A percentile compares a stretch with the other conserved stretches of the same genome.
These are phyloP conservation scores for Globisporangium paroecandrum DNA, from an alignment of 352 stramenopile species.

Conservation along the genomic window DNA sequence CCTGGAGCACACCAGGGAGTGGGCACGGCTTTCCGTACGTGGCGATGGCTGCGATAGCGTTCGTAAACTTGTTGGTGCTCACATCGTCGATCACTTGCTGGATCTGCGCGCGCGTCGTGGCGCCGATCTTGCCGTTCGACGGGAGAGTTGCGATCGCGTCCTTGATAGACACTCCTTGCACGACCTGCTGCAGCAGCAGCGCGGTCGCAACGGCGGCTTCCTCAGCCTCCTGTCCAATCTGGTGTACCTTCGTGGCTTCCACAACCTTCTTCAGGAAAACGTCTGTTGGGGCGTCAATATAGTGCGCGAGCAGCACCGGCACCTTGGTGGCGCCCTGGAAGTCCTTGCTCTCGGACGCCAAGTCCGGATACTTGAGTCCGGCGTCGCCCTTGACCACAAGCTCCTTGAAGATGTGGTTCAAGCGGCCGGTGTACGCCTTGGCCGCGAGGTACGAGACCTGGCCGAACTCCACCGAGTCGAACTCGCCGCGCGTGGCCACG, in stretches of 20 bases:
- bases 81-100: slow-evolving; percentile 49
- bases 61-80: slow-evolving; percentile 33
- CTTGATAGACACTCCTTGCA: slow-evolving; percentile 32
- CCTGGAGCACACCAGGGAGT: slow-evolving; percentile 53
- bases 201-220: slow-evolving; percentile 47
- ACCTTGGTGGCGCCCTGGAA: slow-evolving; percentile 59
- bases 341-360: slow-evolving; percentile 53
- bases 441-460: slow-evolving; percentile 45
- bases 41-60: slow-evolving; percentile 40
- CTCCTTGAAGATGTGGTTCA: slow-evolving; percentile 70
- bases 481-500: slow-evolving; percentile 38
- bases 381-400: slow-evolving; percentile 64
- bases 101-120: slow-evolving; percentile 28
- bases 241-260: slow-evolving; percentile 51
- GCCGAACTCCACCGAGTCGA: slow-evolving; percentile 42
- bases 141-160: slow-evolving; percentile 38
- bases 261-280: slow-evolving; percentile 43
- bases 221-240: slow-evolving; percentile 44
- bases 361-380: slow-evolving; percentile 47
- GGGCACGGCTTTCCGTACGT: slow-evolving; percentile 60
- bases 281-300: slow-evolving; percentile 27
- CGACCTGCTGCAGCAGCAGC: slow-evolving; percentile 50
- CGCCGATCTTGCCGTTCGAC: slow-evolving; percentile 33
- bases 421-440: slow-evolving; percentile 51
- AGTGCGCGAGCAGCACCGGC: slow-evolving; percentile 51